phyloP scores from a whole-genome alignment of 208 protist genomes.

The Plasmodiophora brassicae region DNA sequence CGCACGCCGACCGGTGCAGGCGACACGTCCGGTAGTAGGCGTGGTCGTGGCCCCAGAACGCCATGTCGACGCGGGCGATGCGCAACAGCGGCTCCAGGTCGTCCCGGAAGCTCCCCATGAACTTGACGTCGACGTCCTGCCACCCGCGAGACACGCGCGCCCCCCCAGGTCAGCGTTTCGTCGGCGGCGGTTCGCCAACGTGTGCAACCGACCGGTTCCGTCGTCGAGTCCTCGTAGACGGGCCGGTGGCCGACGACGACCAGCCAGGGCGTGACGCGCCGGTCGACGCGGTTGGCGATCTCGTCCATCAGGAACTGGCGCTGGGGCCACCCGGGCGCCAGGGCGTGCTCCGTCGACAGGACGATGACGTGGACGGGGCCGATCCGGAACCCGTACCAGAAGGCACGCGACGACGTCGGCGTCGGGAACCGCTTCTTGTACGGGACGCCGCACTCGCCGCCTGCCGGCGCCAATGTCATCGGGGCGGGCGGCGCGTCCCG shows the following conservation, averaged over 20 bases:
- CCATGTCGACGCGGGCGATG: background rate
- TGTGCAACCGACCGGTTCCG: background rate
- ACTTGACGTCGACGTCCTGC: too few species aligned
- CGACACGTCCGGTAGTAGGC: slow-evolving; percentile 24
- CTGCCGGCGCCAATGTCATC: background rate
- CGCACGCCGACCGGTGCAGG: too few species aligned
- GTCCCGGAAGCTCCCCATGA: too few species aligned
- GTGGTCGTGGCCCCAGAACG: slow-evolving; percentile 33
- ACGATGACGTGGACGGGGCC: background rate
- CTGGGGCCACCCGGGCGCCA: background rate
- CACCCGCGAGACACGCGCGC: too few species aligned
- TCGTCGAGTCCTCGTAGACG: background rate
- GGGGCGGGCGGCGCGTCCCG: too few species aligned
- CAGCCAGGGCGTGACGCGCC: background rate
- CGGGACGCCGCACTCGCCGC: slow-evolving; percentile 5
- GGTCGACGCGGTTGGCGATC: background rate
- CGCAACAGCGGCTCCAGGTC: background rate
- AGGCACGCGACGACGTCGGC: background rate
- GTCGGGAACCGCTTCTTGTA: background rate
- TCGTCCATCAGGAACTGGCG: background rate
- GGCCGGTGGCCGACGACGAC: slow-evolving; percentile 26
- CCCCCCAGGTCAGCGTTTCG: too few species aligned
- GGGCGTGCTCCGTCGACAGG: slow-evolving; percentile 23
- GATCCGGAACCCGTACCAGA: background rate
- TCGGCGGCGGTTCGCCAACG: background rate